Evolutionary conservation across 176 grass and related monocot genomes (phyloP), one percentile per base, ranked within the genome.

Genomic region (Urochloa ruziziensis): DNA sequence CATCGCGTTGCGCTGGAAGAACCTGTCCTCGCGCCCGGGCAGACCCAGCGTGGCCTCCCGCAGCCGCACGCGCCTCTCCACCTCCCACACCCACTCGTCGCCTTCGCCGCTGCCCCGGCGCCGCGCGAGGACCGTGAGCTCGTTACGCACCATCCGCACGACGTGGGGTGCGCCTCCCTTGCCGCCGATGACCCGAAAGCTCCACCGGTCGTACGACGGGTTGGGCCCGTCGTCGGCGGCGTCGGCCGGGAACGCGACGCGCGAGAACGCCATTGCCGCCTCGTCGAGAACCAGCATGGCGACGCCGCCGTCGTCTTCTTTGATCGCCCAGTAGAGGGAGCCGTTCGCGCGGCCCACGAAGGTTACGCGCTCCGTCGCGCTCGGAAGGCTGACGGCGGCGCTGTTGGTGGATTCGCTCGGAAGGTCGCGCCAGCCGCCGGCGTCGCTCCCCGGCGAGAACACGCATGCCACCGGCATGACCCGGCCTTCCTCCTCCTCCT

Each of bases 211-310:
- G 39, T 56, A 35, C 10, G 12, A 4, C 39, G 39, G 10, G 16
- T 11, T 61, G 4, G n/a, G n/a, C n/a, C 23, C n/a, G 34, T 27
- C 4, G 10, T 0, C 2, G 6, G 32, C 21, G 18, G 1, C 1
- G 15, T 21, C 21, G 32, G 53, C 6, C 57, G 46, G 74, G 57
- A 83, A 57, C 56, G 15, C n/a, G 34, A 73, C 14, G 33, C 40
- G 34, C 21, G 86, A 73, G 74, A 88, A 88, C 35, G 27, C 46
- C 21, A n/a, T 9, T 66, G 66, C 64, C 35, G 27, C 25, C 54
- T 64, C 43, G 56, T 88, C 56, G 35, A 88, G 58, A 3, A n/a
- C 80, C 19, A 88, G 66, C 66, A 79, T 51, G 44, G 23, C 35
- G 10, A 21, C 21, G 34, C 56, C 57, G 21, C 73, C 74, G 0